Evolutionary conservation across 2,329 filamentous ascomycete species (phyloP), one percentile per base, ranked within the genome.

Genomic region (Fusarium domesticum): DNA sequence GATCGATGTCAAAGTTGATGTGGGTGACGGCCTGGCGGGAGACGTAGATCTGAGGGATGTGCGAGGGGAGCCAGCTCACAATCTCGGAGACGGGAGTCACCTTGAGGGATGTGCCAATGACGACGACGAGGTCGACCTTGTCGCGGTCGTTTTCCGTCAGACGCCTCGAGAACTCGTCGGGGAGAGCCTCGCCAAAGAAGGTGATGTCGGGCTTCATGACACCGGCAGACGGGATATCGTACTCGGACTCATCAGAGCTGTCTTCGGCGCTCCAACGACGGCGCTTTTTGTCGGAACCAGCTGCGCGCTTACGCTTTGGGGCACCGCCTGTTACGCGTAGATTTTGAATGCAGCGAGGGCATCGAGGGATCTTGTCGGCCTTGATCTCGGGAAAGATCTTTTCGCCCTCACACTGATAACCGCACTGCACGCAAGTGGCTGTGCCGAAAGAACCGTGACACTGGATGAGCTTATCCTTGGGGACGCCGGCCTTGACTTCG

Each of bases 131-230:
- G 64, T 98, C 93, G 2, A 87, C 88, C 45, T 80, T 75, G 52
- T 89, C 81, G 47, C 83, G 82, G 67, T 98, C 93, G 57, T 89
- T 79, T 48, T 88, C 77, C n/a, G 87, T 82, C 12, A 97, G 78
- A 6, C 91, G 85, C 38, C 81, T 75, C 45, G 86, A 87, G 68
- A 98, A 98, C 55, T 82, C 80, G 57, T 88, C 83, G 0, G 92
- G 91, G 1, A 98, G 83, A 39, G 84, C 78, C 70, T 98, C 93
- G 56, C 92, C 92, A 61, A 97, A 97, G 73, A 98, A 97, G 36
- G 89, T 97, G 63, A 98, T 97, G 70, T 97, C 92, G 7, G 93
- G 93, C 76, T 87, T 96, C 89, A 95, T 95, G 63, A 95, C 83
- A 44, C 88, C 89, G 3, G 83, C 79, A 37, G 77, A 74, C 2